Base-by-base conservation (phyloP, 768 basidiomycete genomes). In the Lentinula sp. region DNA sequence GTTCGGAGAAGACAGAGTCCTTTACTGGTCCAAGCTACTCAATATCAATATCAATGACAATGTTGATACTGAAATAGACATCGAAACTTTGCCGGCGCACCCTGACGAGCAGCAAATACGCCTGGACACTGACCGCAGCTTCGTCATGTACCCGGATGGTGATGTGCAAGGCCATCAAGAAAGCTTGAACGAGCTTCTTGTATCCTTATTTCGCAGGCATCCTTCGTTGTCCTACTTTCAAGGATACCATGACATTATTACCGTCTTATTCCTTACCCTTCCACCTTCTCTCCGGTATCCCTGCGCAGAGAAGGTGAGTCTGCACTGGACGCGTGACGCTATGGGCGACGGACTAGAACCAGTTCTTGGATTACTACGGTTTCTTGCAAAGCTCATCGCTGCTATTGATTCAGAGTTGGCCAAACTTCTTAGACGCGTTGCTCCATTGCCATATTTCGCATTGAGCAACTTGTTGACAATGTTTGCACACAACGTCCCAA, bases 61-160 rank as follows among this genome's bases (percentile, higher is more conserved):
- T 18, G 10, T 15, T 5, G 35, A 42, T 5, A 28, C 55, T 8
- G 40, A 10, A 32, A 15, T 10, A 40, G 39, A 56, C 21, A 5
- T 56, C 11, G 55, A 40, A 13, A 28, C 23, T n/a, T 21, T 43
- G 34, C 35, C 45, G 18, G 65, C 76, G 23, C 92, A 94, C 69
- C 74, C 73, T 4, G 95, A 97, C 70, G 95, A 96, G 73, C 85
- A 81, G 13, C 95, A 97, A 73, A 93, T 97, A 63, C 74, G 78
- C 61, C 81, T 96, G 37, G 95, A 97, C 73, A 96, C 95, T 1
- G 87, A 95, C 73, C 84, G 95, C 52, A 94, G 93, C 65, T 98
- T 98, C 67, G 91, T 97, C 59, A 77, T 94, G 63, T 98, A 96
- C 74, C 91, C 95, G 69, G 86, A 85, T 81, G 91, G 93, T 91